Evolutionary conservation across 2,329 filamentous ascomycete species (phyloP).

Genomic region (Emericellopsis cladophorae): DNA sequence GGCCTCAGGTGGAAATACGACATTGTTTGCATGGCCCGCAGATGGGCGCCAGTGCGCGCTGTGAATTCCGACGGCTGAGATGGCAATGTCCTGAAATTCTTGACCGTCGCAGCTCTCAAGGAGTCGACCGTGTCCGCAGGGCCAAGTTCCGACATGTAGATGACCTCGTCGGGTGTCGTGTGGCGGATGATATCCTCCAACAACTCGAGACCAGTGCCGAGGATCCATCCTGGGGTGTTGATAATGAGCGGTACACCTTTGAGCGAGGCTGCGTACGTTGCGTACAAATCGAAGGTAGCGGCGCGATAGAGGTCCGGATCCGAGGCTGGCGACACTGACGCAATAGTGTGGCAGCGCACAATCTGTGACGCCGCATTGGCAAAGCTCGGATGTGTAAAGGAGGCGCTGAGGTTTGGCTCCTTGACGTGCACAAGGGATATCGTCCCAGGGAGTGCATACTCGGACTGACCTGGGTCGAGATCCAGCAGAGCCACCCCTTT

Average conservation of each 20-base stretch:
- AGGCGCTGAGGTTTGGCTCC: conserved; percentile 49
- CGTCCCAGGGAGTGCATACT: conserved; percentile 58
- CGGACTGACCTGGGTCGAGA: conserved; percentile 66
- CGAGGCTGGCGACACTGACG: conserved; percentile 49
- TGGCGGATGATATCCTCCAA: conserved; percentile 42
- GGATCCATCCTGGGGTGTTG: conserved; percentile 65
- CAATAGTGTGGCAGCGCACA: conserved; percentile 53
- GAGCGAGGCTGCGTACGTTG: conserved; percentile 32
- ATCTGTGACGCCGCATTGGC: conserved; percentile 20
- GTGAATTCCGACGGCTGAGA: conserved; percentile 44
- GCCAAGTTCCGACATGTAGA: conserved; percentile 58
- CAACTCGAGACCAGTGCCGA: conserved; percentile 56
- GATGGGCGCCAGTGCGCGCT: conserved; percentile 48
- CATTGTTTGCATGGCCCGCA: conserved; percentile 65
- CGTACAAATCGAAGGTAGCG: conserved; percentile 51
- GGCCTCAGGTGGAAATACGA: conserved; percentile 56
- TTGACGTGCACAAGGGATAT: conserved; percentile 52
- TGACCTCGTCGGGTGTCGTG: conserved; percentile 44
- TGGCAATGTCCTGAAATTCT: conserved; percentile 35
- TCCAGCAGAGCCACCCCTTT: conserved; percentile 49
- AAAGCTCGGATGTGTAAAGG: conserved; percentile 47
- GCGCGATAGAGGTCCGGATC: conserved; percentile 55
- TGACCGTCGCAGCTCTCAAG: conserved; percentile 30
- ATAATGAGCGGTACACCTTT: conserved; percentile 47
- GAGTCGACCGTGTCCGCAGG: conserved; percentile 42